Conservation (phyloP, 1,284 basidiomycete species). For the Cryptococcus amylolentus region DNA sequence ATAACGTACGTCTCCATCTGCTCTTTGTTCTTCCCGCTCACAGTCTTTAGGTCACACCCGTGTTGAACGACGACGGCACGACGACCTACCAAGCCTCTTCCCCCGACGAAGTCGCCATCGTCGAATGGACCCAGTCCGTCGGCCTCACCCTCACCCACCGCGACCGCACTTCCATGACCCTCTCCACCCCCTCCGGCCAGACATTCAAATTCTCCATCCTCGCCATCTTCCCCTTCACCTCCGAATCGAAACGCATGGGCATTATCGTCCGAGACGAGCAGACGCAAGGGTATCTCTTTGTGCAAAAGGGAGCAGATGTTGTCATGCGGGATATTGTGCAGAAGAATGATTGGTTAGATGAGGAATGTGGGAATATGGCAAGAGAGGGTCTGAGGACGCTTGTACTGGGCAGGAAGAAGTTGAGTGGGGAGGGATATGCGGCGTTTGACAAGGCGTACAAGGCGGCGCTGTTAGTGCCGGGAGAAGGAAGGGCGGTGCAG, state of each 20-base stretch:
- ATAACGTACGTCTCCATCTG: conserved; percentile 65
- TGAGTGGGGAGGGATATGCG: conserved; percentile 66
- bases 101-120: conserved; percentile 98
- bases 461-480: conserved; percentile 64
- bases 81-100: conserved; percentile 98
- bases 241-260: conserved; percentile 98
- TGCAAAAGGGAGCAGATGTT: conserved; percentile 97
- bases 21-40: background rate
- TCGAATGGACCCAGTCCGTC: conserved; percentile 95
- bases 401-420: conserved; percentile 79
- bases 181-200: conserved; percentile 65
- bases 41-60: conserved; percentile 76
- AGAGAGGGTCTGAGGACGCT: conserved; percentile 91
- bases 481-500: conserved; percentile 76
- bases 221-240: conserved; percentile 95
- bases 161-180: conserved; percentile 79
- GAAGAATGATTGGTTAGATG: conserved; percentile 97
- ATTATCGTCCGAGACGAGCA: conserved; percentile 81
- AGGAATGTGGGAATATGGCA: conserved; percentile 98
- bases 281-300: conserved; percentile 76
- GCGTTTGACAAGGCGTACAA: conserved; percentile 75
- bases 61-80: conserved; percentile 86
- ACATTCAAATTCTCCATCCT: conserved; percentile 77
- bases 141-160: conserved; percentile 83
- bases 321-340: conserved; percentile 94